Percentiles rank a stretch among this genome's conserved stretches.
These are phyloP conservation scores for Penicillium verrucosum DNA, from an alignment of 2,329 filamentous ascomycete genomes.

Conservation along the genomic window DNA sequence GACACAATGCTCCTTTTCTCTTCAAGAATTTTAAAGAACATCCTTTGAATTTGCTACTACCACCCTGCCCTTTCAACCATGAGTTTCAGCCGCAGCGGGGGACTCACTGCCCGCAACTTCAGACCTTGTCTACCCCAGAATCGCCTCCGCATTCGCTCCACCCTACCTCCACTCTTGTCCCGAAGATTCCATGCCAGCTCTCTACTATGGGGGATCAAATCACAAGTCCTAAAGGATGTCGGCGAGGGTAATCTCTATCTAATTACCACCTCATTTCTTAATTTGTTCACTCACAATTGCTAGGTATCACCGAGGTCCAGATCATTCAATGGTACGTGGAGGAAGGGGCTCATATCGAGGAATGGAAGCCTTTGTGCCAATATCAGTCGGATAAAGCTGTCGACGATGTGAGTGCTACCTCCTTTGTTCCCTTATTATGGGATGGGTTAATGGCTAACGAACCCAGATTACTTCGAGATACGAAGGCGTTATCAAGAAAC, in stretches of 20 bases:
- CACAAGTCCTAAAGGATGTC: constrained; percentile 44
- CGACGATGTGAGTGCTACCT: constrained; percentile 48
- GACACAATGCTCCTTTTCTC: constrained; percentile 13
- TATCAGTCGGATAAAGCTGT: constrained; percentile 96
- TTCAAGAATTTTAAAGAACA: neutral
- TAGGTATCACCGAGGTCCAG: constrained; percentile 96
- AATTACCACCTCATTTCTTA: neutral
- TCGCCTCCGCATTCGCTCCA: constrained; percentile 27
- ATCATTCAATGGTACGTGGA: constrained; percentile 99
- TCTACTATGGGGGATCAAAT: constrained; percentile 35
- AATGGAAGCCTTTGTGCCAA: constrained; percentile 96
- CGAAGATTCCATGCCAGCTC: constrained; percentile 38
- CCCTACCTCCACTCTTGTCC: constrained; percentile 23
- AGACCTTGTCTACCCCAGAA: constrained; percentile 25
- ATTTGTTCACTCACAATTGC: constrained; percentile 18
- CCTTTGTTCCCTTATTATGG: neutral
- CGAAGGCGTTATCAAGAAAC: constrained; percentile 89
- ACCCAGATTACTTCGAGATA: constrained; percentile 94
- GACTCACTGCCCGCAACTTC: constrained; percentile 28
- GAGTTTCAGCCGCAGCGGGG: constrained; percentile 32
- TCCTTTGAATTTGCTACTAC: neutral
- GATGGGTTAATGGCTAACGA: constrained; percentile 7
- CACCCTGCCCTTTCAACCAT: constrained; percentile 18
- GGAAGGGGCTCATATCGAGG: constrained; percentile 89
- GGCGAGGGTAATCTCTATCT: constrained; percentile 36